Conservation (phyloP, 495 filamentous ascomycete genomes). For the Choiromyces venosus region DNA sequence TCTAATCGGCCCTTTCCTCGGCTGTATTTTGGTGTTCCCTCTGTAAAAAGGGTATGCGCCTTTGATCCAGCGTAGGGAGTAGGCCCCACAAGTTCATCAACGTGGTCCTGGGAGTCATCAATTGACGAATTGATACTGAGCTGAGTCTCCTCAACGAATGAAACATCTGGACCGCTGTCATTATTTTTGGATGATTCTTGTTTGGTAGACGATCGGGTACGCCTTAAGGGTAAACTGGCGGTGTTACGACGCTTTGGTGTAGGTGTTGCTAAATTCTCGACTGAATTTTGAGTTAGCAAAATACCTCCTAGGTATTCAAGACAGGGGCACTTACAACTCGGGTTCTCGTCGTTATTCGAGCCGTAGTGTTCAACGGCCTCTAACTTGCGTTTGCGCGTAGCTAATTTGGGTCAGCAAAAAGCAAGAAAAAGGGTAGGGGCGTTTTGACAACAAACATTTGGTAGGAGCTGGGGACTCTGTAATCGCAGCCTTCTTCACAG, state of each 20-base stretch:
- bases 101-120: conserved; percentile 13
- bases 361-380: not conserved
- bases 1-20: not conserved
- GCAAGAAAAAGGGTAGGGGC: not conserved
- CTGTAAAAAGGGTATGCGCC: not conserved
- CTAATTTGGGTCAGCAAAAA: not conserved
- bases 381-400: not conserved
- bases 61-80: conserved; percentile 27
- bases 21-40: not conserved
- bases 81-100: conserved; percentile 31
- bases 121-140: conserved; percentile 27
- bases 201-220: conserved; percentile 21
- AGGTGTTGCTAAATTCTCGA: conserved; percentile 20
- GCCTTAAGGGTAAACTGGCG: conserved; percentile 10
- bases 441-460: not conserved
- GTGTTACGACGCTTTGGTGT: conserved; percentile 27
- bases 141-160: conserved; percentile 30
- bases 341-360: not conserved
- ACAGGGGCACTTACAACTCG: not conserved
- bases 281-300: not conserved
- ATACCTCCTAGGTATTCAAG: not conserved
- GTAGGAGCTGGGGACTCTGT: not conserved
- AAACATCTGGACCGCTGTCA: conserved; percentile 21
- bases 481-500: conserved; percentile 8
- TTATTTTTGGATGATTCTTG: conserved; percentile 7